These are phyloP conservation scores for Paramecium biaurelia DNA, from an alignment of 73 alveolate genomes.

Conservation along the genomic window DNA sequence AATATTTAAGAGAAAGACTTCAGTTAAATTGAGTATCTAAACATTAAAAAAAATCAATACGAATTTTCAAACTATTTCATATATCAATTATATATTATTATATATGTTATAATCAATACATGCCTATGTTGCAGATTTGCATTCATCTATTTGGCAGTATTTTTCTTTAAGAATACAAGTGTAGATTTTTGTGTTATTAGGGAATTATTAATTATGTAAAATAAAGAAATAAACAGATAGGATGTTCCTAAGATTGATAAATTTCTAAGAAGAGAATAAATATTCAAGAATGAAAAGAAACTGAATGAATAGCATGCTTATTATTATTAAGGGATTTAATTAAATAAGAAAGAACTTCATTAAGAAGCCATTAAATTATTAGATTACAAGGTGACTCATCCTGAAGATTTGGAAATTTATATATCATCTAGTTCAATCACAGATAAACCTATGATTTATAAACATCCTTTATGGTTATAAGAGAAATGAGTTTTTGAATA, in stretches of 20 bases:
- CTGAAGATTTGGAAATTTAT: neutral
- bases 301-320: neutral
- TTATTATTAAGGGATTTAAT: neutral
- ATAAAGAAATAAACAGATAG: neutral
- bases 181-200: neutral
- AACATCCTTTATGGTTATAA: neutral
- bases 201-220: neutral
- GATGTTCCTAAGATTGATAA: neutral
- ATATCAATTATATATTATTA: neutral
- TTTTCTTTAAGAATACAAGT: too few relatives aligned
- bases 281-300: neutral
- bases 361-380: neutral
- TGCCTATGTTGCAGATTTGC: too few relatives aligned
- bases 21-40: neutral
- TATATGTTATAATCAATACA: too few relatives aligned
- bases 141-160: too few relatives aligned
- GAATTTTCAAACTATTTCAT: neutral
- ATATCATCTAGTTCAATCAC: neutral
- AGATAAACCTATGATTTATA: neutral
- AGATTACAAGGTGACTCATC: neutral
- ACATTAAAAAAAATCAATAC: neutral
- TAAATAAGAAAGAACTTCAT: neutral
- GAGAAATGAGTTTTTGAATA: neutral
- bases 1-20: conserved; percentile 43
- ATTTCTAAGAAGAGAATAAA: neutral